Evolutionary conservation across 176 grass and related monocot species (phyloP).

Genomic region (Lolium perenne): DNA sequence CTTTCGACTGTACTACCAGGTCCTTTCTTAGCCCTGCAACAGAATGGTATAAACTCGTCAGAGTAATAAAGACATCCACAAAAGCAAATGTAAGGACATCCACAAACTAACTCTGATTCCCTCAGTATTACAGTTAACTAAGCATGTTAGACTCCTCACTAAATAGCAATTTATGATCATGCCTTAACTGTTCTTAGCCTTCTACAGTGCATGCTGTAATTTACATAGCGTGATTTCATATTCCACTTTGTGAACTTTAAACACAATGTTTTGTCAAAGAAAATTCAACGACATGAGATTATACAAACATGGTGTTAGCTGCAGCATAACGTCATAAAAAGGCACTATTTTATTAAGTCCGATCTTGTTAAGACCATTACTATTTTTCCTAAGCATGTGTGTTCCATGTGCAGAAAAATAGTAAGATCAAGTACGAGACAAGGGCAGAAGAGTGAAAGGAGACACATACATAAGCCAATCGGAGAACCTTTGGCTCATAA

Average conservation of each 20-base stretch:
- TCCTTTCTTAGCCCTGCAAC: background rate
- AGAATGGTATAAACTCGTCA: background rate
- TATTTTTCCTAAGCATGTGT: background rate
- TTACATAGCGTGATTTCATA: background rate
- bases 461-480: background rate
- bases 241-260: background rate
- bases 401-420: background rate
- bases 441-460: no score
- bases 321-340: constrained; percentile 6
- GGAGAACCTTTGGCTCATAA: background rate
- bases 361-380: background rate
- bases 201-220: background rate
- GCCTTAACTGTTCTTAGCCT: no score
- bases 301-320: background rate
- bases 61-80: background rate
- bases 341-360: background rate
- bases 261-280: background rate
- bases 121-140: no score
- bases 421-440: background rate
- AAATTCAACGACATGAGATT: background rate
- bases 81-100: background rate
- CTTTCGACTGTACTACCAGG: no score
- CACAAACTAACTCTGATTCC: background rate
- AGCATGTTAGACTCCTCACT: background rate
- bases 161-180: background rate